Evolutionary conservation across 805 yeast genomes (phyloP).

Genomic region (Wickerhamiella vanderwaltii): DNA sequence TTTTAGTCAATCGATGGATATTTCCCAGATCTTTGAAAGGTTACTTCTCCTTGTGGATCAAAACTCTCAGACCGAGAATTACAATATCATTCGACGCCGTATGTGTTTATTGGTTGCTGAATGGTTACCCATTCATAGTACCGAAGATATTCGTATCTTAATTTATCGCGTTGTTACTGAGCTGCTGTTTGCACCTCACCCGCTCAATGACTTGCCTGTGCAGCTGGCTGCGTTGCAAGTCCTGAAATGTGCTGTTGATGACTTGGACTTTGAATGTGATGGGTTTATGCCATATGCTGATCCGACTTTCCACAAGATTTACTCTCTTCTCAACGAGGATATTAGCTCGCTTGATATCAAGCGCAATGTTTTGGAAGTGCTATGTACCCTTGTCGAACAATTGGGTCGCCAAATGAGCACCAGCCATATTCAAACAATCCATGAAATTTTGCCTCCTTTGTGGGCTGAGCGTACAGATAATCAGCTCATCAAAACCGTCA

Average conservation of each 20-base stretch:
- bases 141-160: conserved; percentile 41
- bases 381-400: conserved; percentile 41
- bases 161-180: conserved; percentile 47
- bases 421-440: conserved; percentile 22
- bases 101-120: conserved; percentile 64
- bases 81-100: conserved; percentile 59
- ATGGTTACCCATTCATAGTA: conserved; percentile 63
- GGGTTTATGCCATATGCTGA: conserved; percentile 56
- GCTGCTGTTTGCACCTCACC: conserved; percentile 36
- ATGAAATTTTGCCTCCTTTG: conserved; percentile 48
- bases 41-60: conserved; percentile 51
- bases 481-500: conserved; percentile 28
- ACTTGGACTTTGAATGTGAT: conserved; percentile 69
- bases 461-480: conserved; percentile 52
- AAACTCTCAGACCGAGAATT: conserved; percentile 29
- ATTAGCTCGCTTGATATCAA: conserved; percentile 62
- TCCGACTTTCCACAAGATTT: conserved; percentile 37
- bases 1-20: conserved; percentile 52
- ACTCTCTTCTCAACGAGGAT: conserved; percentile 36
- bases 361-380: conserved; percentile 53
- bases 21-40: conserved; percentile 44
- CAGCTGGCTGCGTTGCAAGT: conserved; percentile 61
- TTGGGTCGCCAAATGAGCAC: conserved; percentile 21
- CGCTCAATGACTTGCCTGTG: conserved; percentile 66
- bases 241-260: conserved; percentile 57